Conservation (phyloP, 1,139 yeast genomes). For the Yamadazyma songkhlaensis region DNA sequence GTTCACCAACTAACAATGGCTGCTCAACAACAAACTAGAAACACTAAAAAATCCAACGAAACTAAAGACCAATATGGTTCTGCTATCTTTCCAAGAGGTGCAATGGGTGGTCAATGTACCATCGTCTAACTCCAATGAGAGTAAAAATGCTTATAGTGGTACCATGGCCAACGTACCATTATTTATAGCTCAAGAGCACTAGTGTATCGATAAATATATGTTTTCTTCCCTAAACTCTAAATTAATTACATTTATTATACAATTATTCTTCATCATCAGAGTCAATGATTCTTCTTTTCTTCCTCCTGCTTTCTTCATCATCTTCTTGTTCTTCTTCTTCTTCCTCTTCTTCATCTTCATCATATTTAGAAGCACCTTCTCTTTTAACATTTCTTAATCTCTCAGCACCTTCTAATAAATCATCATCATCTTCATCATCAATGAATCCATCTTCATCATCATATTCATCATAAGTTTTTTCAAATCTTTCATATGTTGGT, state of each 20-base stretch:
- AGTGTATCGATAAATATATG: neutral
- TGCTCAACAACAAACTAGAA: slow-evolving; percentile 11
- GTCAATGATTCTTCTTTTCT: slow-evolving; percentile 44
- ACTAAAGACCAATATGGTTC: slow-evolving; percentile 11
- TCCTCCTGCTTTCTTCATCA: slow-evolving; percentile 20
- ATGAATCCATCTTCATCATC: slow-evolving; percentile 47
- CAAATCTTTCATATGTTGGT: slow-evolving; percentile 41
- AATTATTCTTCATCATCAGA: slow-evolving; percentile 34
- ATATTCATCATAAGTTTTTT: slow-evolving; percentile 41
- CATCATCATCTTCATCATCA: slow-evolving; percentile 50
- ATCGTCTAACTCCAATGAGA: slow-evolving; percentile 9
- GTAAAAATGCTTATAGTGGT: too few species aligned
- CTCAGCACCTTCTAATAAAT: slow-evolving; percentile 62
- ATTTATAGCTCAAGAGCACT: too few species aligned
- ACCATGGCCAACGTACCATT: too few species aligned
- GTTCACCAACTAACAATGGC: slow-evolving; percentile 10
- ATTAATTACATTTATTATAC: slow-evolving; percentile 3
- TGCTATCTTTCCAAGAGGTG: slow-evolving; percentile 6
- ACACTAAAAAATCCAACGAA: slow-evolving; percentile 9
- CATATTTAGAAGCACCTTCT: slow-evolving; percentile 52
- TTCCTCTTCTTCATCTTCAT: slow-evolving; percentile 36
- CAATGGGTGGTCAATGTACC: slow-evolving; percentile 9
- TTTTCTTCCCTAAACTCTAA: neutral
- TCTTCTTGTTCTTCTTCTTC: slow-evolving; percentile 26
- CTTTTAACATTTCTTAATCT: slow-evolving; percentile 60